phyloP scores from a whole-genome alignment of 2,329 filamentous ascomycete genomes.

The Ophiocordyceps camponoti-floridani region DNA sequence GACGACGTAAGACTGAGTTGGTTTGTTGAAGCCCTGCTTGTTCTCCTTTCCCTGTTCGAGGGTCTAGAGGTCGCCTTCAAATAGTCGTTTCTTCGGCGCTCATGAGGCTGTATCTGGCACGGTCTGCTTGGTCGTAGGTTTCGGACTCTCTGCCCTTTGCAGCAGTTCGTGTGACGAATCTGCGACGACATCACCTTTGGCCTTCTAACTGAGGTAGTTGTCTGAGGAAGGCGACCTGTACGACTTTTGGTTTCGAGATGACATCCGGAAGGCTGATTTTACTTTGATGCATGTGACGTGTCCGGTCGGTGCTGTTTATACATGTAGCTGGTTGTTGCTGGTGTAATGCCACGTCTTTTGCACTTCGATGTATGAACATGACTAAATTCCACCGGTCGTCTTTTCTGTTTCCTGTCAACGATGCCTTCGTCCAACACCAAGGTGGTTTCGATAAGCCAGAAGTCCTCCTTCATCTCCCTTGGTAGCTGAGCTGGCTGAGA shows the following conservation, averaged over 20 bases:
- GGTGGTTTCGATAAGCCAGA: too few relatives aligned
- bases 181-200: not conserved
- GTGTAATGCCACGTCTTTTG: not conserved
- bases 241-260: not conserved
- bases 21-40: too few relatives aligned
- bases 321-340: not conserved
- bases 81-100: not conserved
- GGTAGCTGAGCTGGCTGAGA: too few relatives aligned
- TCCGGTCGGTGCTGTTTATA: not conserved
- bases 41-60: not conserved
- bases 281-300: not conserved
- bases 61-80: not conserved
- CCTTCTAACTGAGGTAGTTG: not conserved
- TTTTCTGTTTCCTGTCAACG: too few relatives aligned
- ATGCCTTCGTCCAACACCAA: too few relatives aligned
- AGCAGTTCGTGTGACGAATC: not conserved
- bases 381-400: too few relatives aligned
- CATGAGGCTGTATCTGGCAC: not conserved
- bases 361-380: too few relatives aligned
- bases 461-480: too few relatives aligned
- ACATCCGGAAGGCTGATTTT: not conserved
- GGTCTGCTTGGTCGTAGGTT: not conserved
- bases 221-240: not conserved
- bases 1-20: too few relatives aligned
- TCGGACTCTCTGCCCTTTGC: not conserved